A percentile compares a stretch with the other conserved stretches of the same genome.
These are phyloP conservation scores for Trichoderma oligosporum DNA, from an alignment of 2,329 filamentous ascomycete genomes.

Conservation along the genomic window DNA sequence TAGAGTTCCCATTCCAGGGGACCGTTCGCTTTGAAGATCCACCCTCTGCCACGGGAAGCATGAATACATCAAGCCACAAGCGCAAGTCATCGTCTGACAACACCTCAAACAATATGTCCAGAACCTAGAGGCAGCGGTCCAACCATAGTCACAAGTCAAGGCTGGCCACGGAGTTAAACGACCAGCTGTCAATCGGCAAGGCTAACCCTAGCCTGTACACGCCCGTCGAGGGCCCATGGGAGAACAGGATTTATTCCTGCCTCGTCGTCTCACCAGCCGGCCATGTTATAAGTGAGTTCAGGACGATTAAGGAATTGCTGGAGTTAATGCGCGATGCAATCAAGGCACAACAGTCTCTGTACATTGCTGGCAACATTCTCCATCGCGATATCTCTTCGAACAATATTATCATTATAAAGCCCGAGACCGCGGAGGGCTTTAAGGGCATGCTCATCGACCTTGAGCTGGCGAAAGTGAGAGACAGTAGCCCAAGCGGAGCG, in stretches of 20 bases:
- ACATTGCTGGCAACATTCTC: conserved; percentile 4
- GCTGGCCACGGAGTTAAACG: too few relatives aligned
- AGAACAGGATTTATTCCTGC: conserved; percentile 21
- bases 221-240: conserved; percentile 14
- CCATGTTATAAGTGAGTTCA: conserved; percentile 13
- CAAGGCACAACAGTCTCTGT: conserved; percentile 14
- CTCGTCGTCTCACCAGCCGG: conserved; percentile 19
- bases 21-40: too few relatives aligned
- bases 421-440: conserved; percentile 12
- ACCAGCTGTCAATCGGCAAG: too few relatives aligned
- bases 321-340: conserved; percentile 17
- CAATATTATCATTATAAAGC: conserved; percentile 19
- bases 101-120: too few relatives aligned
- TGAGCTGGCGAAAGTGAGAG: conserved; percentile 20
- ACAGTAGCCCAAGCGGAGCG: conserved; percentile 24
- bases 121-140: too few relatives aligned
- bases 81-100: too few relatives aligned
- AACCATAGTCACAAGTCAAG: too few relatives aligned
- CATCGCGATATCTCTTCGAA: conserved; percentile 18
- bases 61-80: too few relatives aligned
- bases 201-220: too few relatives aligned
- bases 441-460: conserved; percentile 20
- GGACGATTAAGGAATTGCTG: conserved; percentile 12
- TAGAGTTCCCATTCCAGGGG: too few relatives aligned
- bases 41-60: too few relatives aligned